These are phyloP conservation scores for Puccinia triticina DNA, from an alignment of 1,284 basidiomycete genomes.

Conservation along the genomic window DNA sequence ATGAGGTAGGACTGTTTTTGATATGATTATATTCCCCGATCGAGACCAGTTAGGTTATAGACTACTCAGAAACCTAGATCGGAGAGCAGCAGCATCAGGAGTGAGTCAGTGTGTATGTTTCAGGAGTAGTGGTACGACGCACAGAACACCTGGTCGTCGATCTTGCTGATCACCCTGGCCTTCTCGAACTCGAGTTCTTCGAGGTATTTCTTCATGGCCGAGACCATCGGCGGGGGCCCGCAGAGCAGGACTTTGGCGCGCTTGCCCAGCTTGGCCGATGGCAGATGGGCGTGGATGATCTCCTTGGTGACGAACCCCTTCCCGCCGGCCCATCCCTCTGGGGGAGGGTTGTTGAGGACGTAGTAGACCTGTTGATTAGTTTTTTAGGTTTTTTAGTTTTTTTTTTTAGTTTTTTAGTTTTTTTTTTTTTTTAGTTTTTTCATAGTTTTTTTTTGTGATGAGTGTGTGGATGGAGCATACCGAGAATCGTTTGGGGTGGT, in stretches of 20 bases:
- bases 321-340: constrained; percentile 80
- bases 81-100: neutral
- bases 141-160: constrained; percentile 50
- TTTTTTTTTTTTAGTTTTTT: too few relatives aligned
- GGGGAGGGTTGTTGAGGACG: constrained; percentile 90
- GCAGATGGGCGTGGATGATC: constrained; percentile 72
- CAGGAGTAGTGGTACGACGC: neutral
- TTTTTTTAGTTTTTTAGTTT: too few relatives aligned
- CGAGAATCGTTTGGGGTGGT: constrained; percentile 73
- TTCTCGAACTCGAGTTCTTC: constrained; percentile 57
- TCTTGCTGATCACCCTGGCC: constrained; percentile 57
- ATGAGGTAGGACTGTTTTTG: too few relatives aligned
- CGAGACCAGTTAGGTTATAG: too few relatives aligned
- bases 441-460: too few relatives aligned
- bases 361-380: constrained; percentile 68
- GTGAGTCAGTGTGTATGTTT: neutral
- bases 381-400: too few relatives aligned
- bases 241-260: constrained; percentile 62
- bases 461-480: constrained; percentile 60
- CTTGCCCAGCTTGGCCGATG: constrained; percentile 54
- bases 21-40: too few relatives aligned
- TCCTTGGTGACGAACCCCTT: constrained; percentile 90
- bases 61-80: neutral
- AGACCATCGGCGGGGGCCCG: constrained; percentile 60
- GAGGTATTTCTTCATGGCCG: constrained; percentile 59